phyloP scores from a whole-genome alignment of 805 yeast genomes.

The Myxozyma lipomycoides region DNA sequence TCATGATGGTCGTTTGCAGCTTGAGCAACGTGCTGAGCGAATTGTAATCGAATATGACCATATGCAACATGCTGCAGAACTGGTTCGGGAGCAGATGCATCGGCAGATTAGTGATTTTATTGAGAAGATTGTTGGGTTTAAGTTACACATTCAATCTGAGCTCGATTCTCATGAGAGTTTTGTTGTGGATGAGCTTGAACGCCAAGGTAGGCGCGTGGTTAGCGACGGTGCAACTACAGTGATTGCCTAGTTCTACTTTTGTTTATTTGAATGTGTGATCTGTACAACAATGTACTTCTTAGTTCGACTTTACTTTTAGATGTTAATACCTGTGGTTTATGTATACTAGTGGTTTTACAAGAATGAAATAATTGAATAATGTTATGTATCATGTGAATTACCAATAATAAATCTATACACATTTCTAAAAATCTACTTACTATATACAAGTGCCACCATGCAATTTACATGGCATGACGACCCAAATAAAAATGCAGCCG shows the following conservation, averaged over 20 bases:
- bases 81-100: constrained; percentile 48
- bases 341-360: neutral
- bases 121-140: constrained; percentile 58
- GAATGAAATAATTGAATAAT: neutral
- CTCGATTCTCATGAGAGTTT: constrained; percentile 56
- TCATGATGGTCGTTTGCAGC: constrained; percentile 49
- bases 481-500: too few species aligned
- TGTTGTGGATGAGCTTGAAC: constrained; percentile 44
- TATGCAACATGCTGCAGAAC: constrained; percentile 45
- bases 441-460: neutral
- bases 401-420: neutral
- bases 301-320: too few species aligned
- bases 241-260: too few species aligned
- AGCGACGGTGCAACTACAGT: constrained; percentile 44
- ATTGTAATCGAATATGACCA: constrained; percentile 53
- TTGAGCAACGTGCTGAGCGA: constrained; percentile 49
- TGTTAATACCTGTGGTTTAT: too few species aligned
- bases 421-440: neutral
- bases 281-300: too few species aligned
- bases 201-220: constrained; percentile 59
- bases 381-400: neutral
- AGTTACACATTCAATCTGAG: constrained; percentile 60
- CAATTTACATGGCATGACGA: too few species aligned
- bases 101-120: constrained; percentile 55
- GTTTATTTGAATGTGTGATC: too few species aligned